Base-by-base conservation (phyloP, 2,329 filamentous ascomycete genomes). In the Colletotrichum musicola region DNA sequence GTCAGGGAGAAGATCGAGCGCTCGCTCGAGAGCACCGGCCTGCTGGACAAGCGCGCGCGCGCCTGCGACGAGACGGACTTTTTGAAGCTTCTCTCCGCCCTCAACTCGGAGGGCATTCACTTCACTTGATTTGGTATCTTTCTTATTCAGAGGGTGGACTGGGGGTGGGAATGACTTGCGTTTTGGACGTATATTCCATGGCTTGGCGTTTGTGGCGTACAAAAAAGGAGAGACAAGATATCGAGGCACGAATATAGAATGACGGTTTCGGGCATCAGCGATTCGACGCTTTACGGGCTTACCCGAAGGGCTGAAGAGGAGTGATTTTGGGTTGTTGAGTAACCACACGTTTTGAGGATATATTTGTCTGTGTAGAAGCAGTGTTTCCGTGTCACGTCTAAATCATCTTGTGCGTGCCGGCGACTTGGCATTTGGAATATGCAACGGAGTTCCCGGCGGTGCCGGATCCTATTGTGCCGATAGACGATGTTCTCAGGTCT, bases 1-100 rank as follows among this genome's bases (percentile, higher is more conserved):
- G 92, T 99, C n/a, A 88, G 91, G 72, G 88, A 92, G 74, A 98
- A 98, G 82, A 92, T 98, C 51, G 86, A 92, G 74, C 93, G 91
- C 77, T 94, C 98, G 20, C 84, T 98, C 20, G 92, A 95, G 76
- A 89, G 92, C 71, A 97, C 95, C 0, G 88, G 90, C 55, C 84
- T 98, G 62, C 91, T 90, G 3, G 93, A 97, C 69, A 93, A 92
- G 82, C 86, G 95, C 72, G 89, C 95, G 12, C 88, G 93, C 70
- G 91, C 96, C 84, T 97, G 94, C 76, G 94, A 98, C 76, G 94
- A 98, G 81, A 95, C 92, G 60, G 95, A 97, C 75, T 98, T 98
- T 77, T 81, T 99, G 77, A 91, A 90, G 73, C 80, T 98, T 72
- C 81, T 97, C 46, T 86, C 85, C 73, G 92, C 92, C 2, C 97